Percentiles rank a stretch among this genome's conserved stretches.
Evolutionary conservation across 2,329 filamentous ascomycete genomes (phyloP).

Genomic region (Cladosporium halotolerans): DNA sequence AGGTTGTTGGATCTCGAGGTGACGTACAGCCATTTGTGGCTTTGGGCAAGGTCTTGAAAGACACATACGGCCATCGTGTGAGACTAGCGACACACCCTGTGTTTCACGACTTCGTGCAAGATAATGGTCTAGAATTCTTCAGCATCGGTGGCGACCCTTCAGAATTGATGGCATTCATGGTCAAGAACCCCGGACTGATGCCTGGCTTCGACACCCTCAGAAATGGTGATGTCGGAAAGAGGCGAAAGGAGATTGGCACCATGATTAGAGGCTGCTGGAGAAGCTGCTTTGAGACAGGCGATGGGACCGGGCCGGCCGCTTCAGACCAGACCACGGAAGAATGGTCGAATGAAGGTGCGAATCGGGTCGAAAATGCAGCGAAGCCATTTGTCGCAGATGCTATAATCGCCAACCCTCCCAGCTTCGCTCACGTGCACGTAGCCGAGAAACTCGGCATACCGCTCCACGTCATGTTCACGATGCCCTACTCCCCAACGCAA

Average conservation of each 20-base stretch:
- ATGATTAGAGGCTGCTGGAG: slow-evolving; percentile 83
- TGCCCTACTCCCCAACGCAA: slow-evolving; percentile 85
- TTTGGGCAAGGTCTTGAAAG: slow-evolving; percentile 43
- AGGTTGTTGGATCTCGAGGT: slow-evolving; percentile 44
- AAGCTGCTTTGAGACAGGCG: slow-evolving; percentile 72
- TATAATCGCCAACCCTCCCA: slow-evolving; percentile 73
- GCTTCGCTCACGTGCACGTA: slow-evolving; percentile 69
- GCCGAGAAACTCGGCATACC: slow-evolving; percentile 71
- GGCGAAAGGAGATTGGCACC: slow-evolving; percentile 67
- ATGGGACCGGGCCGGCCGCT: slow-evolving; percentile 47
- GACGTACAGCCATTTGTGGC: slow-evolving; percentile 48
- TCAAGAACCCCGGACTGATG: slow-evolving; percentile 81
- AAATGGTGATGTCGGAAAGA: slow-evolving; percentile 68
- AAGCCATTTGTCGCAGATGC: slow-evolving; percentile 75
- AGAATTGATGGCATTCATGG: slow-evolving; percentile 69
- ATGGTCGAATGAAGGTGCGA: slow-evolving; percentile 30
- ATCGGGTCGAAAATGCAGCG: slow-evolving; percentile 35
- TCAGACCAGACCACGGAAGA: slow-evolving; percentile 43
- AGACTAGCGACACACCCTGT: slow-evolving; percentile 44
- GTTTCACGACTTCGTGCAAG: slow-evolving; percentile 44
- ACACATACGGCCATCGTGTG: slow-evolving; percentile 43
- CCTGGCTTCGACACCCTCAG: slow-evolving; percentile 71
- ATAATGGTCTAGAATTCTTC: slow-evolving; percentile 47
- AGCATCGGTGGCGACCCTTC: slow-evolving; percentile 46
- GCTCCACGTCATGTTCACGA: slow-evolving; percentile 85